phyloP scores from a whole-genome alignment of 805 yeast genomes.

The Cyberlindnera veronae region DNA sequence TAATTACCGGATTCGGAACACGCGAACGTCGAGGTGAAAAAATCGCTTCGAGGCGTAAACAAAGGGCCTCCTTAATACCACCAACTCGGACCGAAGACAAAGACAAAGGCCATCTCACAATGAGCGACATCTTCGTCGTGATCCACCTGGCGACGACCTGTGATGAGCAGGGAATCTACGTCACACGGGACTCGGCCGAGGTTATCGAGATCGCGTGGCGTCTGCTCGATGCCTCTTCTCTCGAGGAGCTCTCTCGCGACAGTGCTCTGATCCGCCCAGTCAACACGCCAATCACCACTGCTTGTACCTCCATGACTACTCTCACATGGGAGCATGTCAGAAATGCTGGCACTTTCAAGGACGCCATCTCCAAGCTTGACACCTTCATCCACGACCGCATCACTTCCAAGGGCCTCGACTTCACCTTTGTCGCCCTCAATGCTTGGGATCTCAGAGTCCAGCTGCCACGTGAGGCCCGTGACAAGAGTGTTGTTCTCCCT shows the following conservation, averaged over 20 bases:
- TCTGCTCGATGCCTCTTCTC: constrained; percentile 49
- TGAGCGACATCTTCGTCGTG: constrained; percentile 52
- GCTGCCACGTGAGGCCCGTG: constrained; percentile 77
- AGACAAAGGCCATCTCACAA: neutral
- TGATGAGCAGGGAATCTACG: constrained; percentile 57
- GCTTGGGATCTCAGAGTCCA: constrained; percentile 74
- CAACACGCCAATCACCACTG: constrained; percentile 62
- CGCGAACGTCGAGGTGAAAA: constrained; percentile 1
- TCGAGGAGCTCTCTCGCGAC: constrained; percentile 41
- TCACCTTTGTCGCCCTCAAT: constrained; percentile 63
- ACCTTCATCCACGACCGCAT: constrained; percentile 42
- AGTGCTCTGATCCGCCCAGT: constrained; percentile 54
- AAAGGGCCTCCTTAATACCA: neutral
- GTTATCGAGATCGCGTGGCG: constrained; percentile 68
- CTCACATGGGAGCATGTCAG: constrained; percentile 61
- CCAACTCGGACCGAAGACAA: neutral
- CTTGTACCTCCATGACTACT: constrained; percentile 47
- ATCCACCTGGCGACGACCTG: constrained; percentile 62
- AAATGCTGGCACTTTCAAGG: constrained; percentile 56
- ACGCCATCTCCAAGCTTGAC: constrained; percentile 58
- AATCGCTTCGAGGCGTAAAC: constrained; percentile 4
- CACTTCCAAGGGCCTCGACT: constrained; percentile 42
- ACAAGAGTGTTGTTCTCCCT: constrained; percentile 68
- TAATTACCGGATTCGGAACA: no score
- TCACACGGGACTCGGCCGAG: constrained; percentile 65